A percentile compares a stretch with the other conserved stretches of the same genome.
Evolutionary conservation across 2,329 filamentous ascomycete genomes (phyloP).

Genomic region (Botrytis elliptica): DNA sequence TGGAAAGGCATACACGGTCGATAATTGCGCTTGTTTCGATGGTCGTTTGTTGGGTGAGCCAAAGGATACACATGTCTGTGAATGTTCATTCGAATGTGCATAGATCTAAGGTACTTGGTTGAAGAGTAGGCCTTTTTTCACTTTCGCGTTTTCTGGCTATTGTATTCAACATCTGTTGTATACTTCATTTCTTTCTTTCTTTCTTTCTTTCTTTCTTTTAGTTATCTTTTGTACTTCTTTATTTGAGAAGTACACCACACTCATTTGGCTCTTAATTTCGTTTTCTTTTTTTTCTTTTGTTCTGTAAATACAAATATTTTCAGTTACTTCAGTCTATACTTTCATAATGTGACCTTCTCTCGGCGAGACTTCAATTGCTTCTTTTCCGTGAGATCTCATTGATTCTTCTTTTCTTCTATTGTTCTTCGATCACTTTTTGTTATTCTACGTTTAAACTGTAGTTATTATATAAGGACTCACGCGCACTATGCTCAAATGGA

Average conservation of each 20-base stretch:
- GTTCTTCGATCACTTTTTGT: neutral
- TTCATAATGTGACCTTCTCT: neutral
- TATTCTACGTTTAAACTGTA: too few relatives aligned
- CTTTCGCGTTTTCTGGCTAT: neutral
- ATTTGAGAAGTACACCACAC: neutral
- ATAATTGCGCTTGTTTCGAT: slow-evolving; percentile 1
- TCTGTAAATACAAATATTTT: neutral
- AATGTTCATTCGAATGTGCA: neutral
- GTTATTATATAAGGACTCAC: too few relatives aligned
- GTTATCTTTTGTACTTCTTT: neutral
- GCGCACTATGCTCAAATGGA: neutral
- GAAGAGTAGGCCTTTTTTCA: neutral
- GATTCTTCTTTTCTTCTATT: too few relatives aligned
- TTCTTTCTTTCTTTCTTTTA: neutral
- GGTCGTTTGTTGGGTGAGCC: neutral
- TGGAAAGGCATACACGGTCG: neutral
- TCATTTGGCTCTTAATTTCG: neutral
- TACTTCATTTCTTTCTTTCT: neutral
- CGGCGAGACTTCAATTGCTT: neutral
- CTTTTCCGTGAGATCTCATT: too few relatives aligned
- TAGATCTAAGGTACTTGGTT: neutral
- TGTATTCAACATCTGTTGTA: neutral
- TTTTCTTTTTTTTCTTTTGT: neutral
- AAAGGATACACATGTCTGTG: slow-evolving; percentile 8
- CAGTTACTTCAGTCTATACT: neutral